Evolutionary conservation across 2,329 filamentous ascomycete species (phyloP).

Genomic region (Clarireedia sp.): DNA sequence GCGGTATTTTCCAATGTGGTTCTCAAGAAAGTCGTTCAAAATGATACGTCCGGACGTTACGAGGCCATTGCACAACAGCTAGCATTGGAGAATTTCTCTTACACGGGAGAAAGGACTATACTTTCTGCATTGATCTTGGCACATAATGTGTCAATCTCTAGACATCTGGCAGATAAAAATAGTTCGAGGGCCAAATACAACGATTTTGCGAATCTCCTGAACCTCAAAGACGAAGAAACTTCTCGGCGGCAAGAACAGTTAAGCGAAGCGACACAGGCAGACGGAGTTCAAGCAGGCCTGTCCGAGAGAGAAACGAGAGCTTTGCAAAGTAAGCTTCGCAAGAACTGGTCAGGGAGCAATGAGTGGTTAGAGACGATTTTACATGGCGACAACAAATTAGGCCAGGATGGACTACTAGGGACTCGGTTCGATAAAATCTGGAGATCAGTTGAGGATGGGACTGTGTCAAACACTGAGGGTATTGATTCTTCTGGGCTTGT

Average conservation of each 20-base stretch:
- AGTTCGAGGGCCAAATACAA: constrained; percentile 49
- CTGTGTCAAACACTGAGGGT: constrained; percentile 48
- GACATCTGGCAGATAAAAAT: constrained; percentile 51
- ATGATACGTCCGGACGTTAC: constrained; percentile 33
- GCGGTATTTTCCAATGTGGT: constrained; percentile 78
- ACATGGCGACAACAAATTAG: constrained; percentile 51
- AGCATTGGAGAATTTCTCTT: constrained; percentile 52
- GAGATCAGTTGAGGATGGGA: constrained; percentile 54
- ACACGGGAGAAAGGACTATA: constrained; percentile 43
- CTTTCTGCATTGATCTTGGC: constrained; percentile 64
- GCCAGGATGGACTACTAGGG: constrained; percentile 55
- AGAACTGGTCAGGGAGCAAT: constrained; percentile 73
- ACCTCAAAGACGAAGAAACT: constrained; percentile 53
- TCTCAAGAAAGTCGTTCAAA: constrained; percentile 57
- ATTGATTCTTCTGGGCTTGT: constrained; percentile 44
- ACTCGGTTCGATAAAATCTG: constrained; percentile 64
- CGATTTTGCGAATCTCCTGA: constrained; percentile 58
- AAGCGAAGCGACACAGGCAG: constrained; percentile 26
- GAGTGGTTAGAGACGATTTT: constrained; percentile 67
- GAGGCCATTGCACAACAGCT: constrained; percentile 46
- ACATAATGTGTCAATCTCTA: constrained; percentile 59
- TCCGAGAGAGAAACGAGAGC: constrained; percentile 30
- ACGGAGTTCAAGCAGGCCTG: constrained; percentile 17
- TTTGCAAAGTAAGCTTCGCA: constrained; percentile 53
- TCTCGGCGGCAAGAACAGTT: constrained; percentile 43